Evolutionary conservation across 495 filamentous ascomycete genomes (phyloP).

Genomic region (Trichoderma orchidacearum): DNA sequence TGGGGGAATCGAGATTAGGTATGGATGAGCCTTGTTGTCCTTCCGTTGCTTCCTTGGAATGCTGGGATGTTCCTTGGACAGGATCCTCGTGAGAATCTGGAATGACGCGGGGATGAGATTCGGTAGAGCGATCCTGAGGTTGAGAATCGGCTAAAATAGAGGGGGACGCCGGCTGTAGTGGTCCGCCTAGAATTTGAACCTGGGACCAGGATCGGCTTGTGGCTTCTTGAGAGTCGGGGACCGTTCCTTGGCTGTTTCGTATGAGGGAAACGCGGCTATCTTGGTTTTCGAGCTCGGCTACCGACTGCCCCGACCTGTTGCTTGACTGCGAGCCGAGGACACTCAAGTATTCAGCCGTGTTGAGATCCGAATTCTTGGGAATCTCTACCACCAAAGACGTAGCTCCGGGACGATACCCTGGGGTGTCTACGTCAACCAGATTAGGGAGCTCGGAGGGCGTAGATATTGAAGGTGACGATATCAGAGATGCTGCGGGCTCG

Average conservation of each 20-base stretch:
- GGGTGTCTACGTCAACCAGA: background rate
- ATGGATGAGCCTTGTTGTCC: background rate
- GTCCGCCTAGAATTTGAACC: background rate
- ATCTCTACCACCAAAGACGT: background rate
- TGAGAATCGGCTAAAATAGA: background rate
- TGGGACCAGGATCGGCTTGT: background rate
- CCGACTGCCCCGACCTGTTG: background rate
- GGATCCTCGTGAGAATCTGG: background rate
- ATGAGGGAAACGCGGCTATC: background rate
- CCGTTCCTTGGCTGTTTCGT: background rate
- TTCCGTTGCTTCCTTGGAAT: background rate
- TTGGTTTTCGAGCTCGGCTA: background rate
- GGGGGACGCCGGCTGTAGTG: background rate
- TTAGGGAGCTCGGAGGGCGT: background rate
- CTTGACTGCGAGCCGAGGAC: background rate
- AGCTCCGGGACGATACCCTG: background rate
- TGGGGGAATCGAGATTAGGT: background rate
- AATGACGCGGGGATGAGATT: background rate
- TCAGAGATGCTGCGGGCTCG: background rate
- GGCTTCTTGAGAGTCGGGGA: background rate
- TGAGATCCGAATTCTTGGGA: background rate
- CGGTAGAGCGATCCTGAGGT: background rate
- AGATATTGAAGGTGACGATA: background rate
- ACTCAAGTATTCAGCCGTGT: slow-evolving; percentile 1
- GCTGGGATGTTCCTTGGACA: background rate